phyloP scores from a whole-genome alignment of 2,329 filamentous ascomycete genomes.

The Rutstroemia sp. region DNA sequence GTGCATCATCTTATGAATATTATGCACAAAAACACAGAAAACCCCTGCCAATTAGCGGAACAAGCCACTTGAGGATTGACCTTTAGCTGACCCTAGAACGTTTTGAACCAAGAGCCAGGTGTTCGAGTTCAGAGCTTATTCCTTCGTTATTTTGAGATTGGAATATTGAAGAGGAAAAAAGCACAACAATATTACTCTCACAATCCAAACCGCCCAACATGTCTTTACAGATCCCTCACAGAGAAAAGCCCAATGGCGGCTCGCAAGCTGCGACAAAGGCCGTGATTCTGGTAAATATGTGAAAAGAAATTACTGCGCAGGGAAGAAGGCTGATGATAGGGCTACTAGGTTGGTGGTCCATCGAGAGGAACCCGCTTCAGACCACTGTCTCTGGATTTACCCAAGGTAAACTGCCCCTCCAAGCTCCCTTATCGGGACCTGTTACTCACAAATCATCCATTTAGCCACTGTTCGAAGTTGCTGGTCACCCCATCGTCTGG shows the following conservation, averaged over 20 bases:
- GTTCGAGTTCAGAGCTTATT: neutral
- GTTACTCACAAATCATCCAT: conserved; percentile 1
- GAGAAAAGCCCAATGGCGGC: conserved; percentile 42
- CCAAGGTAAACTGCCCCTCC: conserved; percentile 58
- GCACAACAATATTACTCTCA: neutral
- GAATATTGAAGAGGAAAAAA: neutral
- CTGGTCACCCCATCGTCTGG: conserved; percentile 96
- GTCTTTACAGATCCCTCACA: conserved; percentile 39
- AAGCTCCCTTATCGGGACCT: neutral
- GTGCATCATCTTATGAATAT: neutral
- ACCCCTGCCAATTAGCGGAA: neutral
- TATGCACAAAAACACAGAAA: neutral
- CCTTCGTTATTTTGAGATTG: neutral
- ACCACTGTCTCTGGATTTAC: conserved; percentile 88
- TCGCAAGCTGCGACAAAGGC: conserved; percentile 69
- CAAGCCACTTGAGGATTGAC: neutral
- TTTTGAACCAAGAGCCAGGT: neutral
- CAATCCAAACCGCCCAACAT: conserved; percentile 16
- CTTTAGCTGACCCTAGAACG: neutral
- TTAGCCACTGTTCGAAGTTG: conserved; percentile 94
- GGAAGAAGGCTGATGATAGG: conserved; percentile 9
- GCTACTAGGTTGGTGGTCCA: conserved; percentile 75
- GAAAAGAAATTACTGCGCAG: neutral
- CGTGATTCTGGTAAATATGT: conserved; percentile 71
- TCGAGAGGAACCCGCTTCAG: conserved; percentile 94